These are phyloP conservation scores for Cladophialophora psammophila DNA, from an alignment of 2,329 filamentous ascomycete species.

Conservation along the genomic window DNA sequence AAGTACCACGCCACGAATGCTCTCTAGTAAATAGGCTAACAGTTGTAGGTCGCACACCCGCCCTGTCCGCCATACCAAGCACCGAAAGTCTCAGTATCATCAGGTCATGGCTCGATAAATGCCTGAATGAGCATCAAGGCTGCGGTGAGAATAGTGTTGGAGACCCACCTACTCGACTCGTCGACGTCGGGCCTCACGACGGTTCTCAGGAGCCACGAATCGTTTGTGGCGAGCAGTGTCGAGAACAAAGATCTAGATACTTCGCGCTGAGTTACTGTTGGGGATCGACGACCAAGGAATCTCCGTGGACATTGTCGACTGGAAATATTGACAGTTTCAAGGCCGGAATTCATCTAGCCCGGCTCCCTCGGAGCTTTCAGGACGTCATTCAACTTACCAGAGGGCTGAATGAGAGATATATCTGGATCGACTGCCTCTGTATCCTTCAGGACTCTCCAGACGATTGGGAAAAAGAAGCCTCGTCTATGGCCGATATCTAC, in stretches of 20 bases:
- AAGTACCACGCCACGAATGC: too few species aligned
- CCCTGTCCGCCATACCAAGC: too few species aligned
- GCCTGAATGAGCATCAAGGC: too few species aligned
- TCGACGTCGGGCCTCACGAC: too few species aligned
- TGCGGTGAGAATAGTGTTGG: too few species aligned
- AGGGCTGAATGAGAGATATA: conserved; percentile 41
- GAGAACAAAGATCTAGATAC: not conserved
- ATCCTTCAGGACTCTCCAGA: conserved; percentile 43
- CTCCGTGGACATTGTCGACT: conserved; percentile 8
- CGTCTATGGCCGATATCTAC: conserved; percentile 43
- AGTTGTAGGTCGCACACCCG: too few species aligned
- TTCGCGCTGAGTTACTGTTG: conserved; percentile 36
- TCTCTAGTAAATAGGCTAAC: too few species aligned
- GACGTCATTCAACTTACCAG: conserved; percentile 42
- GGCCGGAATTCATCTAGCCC: not conserved
- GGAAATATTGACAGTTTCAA: conserved; percentile 1
- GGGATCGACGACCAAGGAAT: conserved; percentile 19
- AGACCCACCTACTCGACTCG: too few species aligned
- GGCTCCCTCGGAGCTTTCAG: conserved; percentile 39
- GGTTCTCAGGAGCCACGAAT: too few species aligned
- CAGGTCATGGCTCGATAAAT: too few species aligned
- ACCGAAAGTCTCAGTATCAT: too few species aligned
- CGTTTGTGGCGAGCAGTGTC: too few species aligned
- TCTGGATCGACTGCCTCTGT: conserved; percentile 47
- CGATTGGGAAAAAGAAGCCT: conserved; percentile 42